These are phyloP conservation scores for Tetrahymena elliotti DNA, from an alignment of 73 alveolate genomes.

Conservation along the genomic window DNA sequence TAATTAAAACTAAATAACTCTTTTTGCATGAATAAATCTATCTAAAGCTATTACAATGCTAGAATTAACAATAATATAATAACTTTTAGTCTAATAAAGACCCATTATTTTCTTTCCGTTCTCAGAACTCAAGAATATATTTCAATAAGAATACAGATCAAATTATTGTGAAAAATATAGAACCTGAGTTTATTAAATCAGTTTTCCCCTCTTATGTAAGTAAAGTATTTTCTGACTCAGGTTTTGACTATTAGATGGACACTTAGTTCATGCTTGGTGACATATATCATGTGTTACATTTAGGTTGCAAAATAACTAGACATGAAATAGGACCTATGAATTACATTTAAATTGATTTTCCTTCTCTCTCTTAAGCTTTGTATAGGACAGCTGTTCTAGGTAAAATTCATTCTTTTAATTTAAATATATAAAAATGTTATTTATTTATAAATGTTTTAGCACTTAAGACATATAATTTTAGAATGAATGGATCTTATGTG, in stretches of 20 bases:
- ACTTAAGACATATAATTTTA: not conserved
- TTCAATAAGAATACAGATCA: not conserved
- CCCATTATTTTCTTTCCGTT: not conserved
- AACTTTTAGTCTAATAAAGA: not conserved
- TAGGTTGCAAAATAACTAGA: not conserved
- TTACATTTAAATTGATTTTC: not conserved
- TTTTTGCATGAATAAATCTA: not conserved
- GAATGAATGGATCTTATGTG: not conserved
- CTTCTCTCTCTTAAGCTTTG: not conserved
- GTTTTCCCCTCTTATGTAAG: not conserved
- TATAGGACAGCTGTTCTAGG: not conserved
- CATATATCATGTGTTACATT: not conserved
- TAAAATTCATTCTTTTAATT: too few relatives aligned
- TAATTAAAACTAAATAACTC: not conserved
- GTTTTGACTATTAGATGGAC: not conserved
- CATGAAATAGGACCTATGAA: not conserved
- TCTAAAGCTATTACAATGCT: not conserved
- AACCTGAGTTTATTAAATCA: not conserved
- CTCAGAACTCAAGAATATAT: not conserved
- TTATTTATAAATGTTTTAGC: not conserved
- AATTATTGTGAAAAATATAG: not conserved
- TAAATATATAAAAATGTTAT: too few relatives aligned
- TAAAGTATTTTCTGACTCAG: not conserved
- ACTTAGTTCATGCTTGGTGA: not conserved
- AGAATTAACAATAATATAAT: not conserved